Percentiles rank a stretch among this genome's conserved stretches.
These are phyloP conservation scores for Cyberlindnera japonica DNA, from an alignment of 805 yeast species.

Conservation along the genomic window DNA sequence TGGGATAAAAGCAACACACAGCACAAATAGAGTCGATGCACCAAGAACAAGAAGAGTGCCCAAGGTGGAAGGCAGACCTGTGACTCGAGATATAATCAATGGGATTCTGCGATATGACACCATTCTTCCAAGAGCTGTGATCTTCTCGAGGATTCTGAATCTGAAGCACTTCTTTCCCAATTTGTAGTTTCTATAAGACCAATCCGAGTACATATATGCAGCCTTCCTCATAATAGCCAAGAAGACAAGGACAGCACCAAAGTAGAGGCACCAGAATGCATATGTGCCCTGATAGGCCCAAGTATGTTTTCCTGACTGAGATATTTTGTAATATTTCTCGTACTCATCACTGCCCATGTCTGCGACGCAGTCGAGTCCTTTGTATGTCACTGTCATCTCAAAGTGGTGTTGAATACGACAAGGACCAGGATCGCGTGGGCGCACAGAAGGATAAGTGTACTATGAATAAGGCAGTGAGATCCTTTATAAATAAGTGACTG, in stretches of 20 bases:
- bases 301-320: slow-evolving; percentile 16
- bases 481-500: too few relatives aligned
- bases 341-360: slow-evolving; percentile 9
- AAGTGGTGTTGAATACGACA: neutral
- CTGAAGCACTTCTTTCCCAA: slow-evolving; percentile 2
- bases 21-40: slow-evolving; percentile 32
- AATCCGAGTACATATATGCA: slow-evolving; percentile 15
- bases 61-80: slow-evolving; percentile 37
- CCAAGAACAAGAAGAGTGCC: slow-evolving; percentile 33
- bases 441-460: too few relatives aligned
- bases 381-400: slow-evolving; percentile 5
- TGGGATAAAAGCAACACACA: slow-evolving; percentile 38
- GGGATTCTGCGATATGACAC: slow-evolving; percentile 34
- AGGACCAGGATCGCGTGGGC: too few relatives aligned
- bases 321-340: slow-evolving; percentile 1
- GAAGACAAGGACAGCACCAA: slow-evolving; percentile 14
- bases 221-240: slow-evolving; percentile 9
- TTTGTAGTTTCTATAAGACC: slow-evolving; percentile 18
- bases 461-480: too few relatives aligned
- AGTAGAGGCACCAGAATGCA: slow-evolving; percentile 17
- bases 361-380: slow-evolving; percentile 21
- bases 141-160: slow-evolving; percentile 13
- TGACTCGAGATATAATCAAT: slow-evolving; percentile 29
- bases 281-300: slow-evolving; percentile 19
- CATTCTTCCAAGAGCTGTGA: slow-evolving; percentile 30